Percentiles rank a stretch among this genome's conserved stretches.
Evolutionary conservation across 305 asterid genomes (phyloP).

Genomic region (Solanum hybrid): DNA sequence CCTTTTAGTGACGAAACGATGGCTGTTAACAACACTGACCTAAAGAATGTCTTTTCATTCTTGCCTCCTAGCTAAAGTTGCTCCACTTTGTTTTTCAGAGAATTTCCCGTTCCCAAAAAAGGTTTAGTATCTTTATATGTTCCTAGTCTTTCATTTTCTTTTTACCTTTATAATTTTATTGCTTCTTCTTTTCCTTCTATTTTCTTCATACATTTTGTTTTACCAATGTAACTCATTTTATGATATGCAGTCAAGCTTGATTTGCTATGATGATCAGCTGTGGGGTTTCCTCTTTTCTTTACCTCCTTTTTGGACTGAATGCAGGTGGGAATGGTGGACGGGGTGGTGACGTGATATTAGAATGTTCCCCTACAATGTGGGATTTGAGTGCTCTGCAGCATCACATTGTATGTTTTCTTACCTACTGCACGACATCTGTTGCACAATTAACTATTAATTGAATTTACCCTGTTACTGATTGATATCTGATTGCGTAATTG

Average conservation of each 20-base stretch:
- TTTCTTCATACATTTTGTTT: neutral
- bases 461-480: neutral
- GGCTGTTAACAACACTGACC: neutral
- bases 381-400: slow-evolving; percentile 90
- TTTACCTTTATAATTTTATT: neutral
- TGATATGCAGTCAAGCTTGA: slow-evolving; percentile 3
- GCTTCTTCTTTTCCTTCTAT: slow-evolving; percentile 1
- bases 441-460: neutral
- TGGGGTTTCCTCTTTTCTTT: slow-evolving; percentile 3
- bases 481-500: slow-evolving; percentile 3
- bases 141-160: neutral
- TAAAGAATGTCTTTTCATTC: neutral
- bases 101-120: neutral
- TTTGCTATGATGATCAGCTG: neutral
- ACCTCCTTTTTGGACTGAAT: neutral
- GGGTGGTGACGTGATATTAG: slow-evolving; percentile 91
- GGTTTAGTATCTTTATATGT: neutral
- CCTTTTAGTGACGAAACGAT: neutral
- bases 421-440: neutral
- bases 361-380: slow-evolving; percentile 74
- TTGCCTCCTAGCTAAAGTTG: neutral
- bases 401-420: slow-evolving; percentile 52
- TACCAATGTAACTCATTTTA: neutral
- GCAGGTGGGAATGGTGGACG: slow-evolving; percentile 92
- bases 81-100: neutral